Conservation (phyloP, 1,284 basidiomycete genomes). For the Moesziomyces aphidis region DNA sequence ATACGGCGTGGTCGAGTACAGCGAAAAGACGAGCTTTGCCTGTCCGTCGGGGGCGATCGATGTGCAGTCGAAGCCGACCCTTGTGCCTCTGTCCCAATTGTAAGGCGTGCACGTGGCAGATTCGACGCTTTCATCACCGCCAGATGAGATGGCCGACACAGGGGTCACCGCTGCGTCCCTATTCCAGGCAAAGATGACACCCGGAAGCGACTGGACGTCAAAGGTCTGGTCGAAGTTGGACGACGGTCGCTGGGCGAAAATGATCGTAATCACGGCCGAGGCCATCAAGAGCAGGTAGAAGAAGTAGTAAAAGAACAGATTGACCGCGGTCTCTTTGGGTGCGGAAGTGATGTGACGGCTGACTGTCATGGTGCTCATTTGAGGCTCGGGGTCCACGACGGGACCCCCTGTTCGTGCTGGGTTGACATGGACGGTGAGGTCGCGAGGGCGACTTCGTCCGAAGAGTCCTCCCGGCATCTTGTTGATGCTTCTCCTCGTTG, state of each 20-base stretch:
- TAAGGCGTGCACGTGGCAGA: slow-evolving; percentile 2
- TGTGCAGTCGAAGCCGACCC: background rate
- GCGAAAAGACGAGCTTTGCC: slow-evolving; percentile 1
- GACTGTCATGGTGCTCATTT: background rate
- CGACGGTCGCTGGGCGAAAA: slow-evolving; percentile 1
- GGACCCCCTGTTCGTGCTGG: too few species aligned
- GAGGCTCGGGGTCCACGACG: background rate
- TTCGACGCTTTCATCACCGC: background rate
- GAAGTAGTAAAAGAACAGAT: slow-evolving; percentile 2
- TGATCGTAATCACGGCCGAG: slow-evolving; percentile 2
- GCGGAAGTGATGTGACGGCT: background rate
- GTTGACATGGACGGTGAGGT: too few species aligned
- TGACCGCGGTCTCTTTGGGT: slow-evolving; percentile 1
- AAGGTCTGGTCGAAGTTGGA: slow-evolving; percentile 5
- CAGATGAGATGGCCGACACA: background rate
- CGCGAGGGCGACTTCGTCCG: too few species aligned
- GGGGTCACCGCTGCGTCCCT: background rate
- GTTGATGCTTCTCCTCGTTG: too few species aligned
- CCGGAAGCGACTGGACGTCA: background rate
- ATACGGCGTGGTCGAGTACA: slow-evolving; percentile 5
- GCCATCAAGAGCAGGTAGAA: slow-evolving; percentile 3
- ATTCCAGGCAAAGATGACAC: slow-evolving; percentile 9
- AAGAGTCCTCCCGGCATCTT: too few species aligned
- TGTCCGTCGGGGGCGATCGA: slow-evolving; percentile 4
- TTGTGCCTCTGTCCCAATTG: background rate